Evolutionary conservation across 2,329 filamentous ascomycete genomes (phyloP), one percentile per base, ranked within the genome.

Genomic region (Paraphaeosphaeria minitans): DNA sequence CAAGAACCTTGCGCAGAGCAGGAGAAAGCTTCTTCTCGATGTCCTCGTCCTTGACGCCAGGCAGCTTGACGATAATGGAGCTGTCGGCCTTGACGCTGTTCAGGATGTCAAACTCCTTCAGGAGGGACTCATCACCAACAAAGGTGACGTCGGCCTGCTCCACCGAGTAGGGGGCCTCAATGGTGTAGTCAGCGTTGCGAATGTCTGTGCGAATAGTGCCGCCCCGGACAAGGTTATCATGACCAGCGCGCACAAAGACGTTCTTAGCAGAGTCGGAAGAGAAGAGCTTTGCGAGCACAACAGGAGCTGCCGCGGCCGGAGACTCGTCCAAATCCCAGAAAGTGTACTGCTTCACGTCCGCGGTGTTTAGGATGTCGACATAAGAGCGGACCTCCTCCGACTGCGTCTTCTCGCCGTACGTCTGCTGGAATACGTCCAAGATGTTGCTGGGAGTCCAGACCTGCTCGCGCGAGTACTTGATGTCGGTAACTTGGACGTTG

Each of bases 241-340:
- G 83, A 10, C 80, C 80, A 53, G 81, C 83, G 65, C 83, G 84
- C 37, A 85, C 81, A 47, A 85, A 84, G 48, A 90, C 83, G 63
- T 88, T 89, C 73, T 82, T 82, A 0, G 84, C 77, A 10, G 85
- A 85, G 67, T 89, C 85, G 33, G 81, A 82, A 3, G 87, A 84
- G 37, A 89, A 77, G 9, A 87, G 81, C 71, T 87, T 83, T 42
- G 83, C 85, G 50, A 89, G 73, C 47, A 80, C 85, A 22, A 85
- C 79, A 12, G 92, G 89, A 1, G 92, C 88, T 59, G 82, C 82
- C 53, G 84, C 83, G 53, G 89, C 85, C 1, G 82, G 78, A 29
- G 93, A 93, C 75, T 88, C 85, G 72, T 97, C 94, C 42, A 91
- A 75, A 67, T 97, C 91, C 93, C 93, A 98, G 84, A 99, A 97